Percentiles rank a stretch among this genome's conserved stretches.
Conservation (phyloP, 1,284 basidiomycete species). For the Malassezia brasiliensis region DNA sequence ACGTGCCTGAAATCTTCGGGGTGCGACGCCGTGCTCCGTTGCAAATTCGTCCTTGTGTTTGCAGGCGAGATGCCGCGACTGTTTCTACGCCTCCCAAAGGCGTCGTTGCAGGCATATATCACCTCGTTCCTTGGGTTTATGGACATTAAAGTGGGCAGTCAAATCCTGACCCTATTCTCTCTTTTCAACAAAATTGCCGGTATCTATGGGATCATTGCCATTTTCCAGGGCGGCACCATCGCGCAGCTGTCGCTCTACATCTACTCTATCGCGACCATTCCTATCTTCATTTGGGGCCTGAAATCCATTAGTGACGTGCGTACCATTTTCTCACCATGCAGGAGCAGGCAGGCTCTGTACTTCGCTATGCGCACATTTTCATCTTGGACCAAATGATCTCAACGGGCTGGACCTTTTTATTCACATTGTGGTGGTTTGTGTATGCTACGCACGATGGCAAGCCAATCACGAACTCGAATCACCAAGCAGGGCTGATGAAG, state of each 20-base stretch:
- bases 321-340: conserved; percentile 44
- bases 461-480: conserved; percentile 27
- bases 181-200: conserved; percentile 96
- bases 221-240: conserved; percentile 75
- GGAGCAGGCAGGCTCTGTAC: conserved; percentile 53
- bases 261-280: conserved; percentile 76
- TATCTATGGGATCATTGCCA: conserved; percentile 85
- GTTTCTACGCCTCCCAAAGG: conserved; percentile 31
- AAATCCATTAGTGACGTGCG: conserved; percentile 62
- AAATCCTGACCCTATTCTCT: conserved; percentile 43
- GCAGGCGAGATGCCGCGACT: conserved; percentile 27
- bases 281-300: conserved; percentile 76
- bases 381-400: conserved; percentile 82
- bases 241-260: conserved; percentile 71
- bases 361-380: conserved; percentile 86
- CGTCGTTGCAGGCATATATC: conserved; percentile 31
- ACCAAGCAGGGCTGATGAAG: conserved; percentile 44
- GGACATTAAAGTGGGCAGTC: conserved; percentile 45
- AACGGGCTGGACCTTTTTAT: conserved; percentile 83
- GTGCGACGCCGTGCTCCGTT: too few species aligned
- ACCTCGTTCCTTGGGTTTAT: conserved; percentile 43
- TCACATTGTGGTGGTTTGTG: conserved; percentile 79
- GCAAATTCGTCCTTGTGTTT: not conserved
- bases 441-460: conserved; percentile 74
- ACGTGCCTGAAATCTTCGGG: too few species aligned